A percentile compares a stretch with the other conserved stretches of the same genome.
phyloP scores from a whole-genome alignment of 805 yeast genomes.

The Candida dendrica region DNA sequence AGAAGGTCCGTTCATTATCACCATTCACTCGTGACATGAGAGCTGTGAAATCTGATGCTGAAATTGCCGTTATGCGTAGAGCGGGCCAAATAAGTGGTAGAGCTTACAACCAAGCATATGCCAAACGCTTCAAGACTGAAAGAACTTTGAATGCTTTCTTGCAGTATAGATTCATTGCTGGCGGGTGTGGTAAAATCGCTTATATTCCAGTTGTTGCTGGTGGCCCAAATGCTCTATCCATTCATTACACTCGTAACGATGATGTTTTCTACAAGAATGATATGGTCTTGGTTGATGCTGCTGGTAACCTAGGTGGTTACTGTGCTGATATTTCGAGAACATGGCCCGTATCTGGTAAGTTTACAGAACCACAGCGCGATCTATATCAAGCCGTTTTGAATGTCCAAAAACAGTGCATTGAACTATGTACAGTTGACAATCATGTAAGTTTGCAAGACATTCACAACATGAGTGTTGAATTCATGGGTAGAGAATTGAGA shows the following conservation, averaged over 20 bases:
- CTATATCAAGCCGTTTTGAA: conserved; percentile 82
- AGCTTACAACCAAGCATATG: conserved; percentile 79
- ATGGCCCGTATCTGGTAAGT: conserved; percentile 83
- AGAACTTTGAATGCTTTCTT: conserved; percentile 71
- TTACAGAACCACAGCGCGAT: conserved; percentile 74
- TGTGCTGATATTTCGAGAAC: conserved; percentile 94
- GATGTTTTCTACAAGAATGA: conserved; percentile 72
- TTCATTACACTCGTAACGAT: conserved; percentile 91
- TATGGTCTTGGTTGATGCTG: conserved; percentile 89
- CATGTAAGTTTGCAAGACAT: conserved; percentile 61
- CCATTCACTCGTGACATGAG: conserved; percentile 44
- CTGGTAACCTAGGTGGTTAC: conserved; percentile 90
- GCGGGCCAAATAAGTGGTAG: conserved; percentile 80
- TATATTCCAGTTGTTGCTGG: conserved; percentile 96
- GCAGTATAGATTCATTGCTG: conserved; percentile 73
- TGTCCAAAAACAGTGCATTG: conserved; percentile 75
- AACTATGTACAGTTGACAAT: conserved; percentile 48
- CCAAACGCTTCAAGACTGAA: conserved; percentile 60
- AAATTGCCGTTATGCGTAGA: conserved; percentile 68
- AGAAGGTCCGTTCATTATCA: conserved; percentile 35
- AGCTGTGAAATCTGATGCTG: conserved; percentile 67
- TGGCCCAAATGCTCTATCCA: conserved; percentile 82
- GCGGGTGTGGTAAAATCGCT: conserved; percentile 87
- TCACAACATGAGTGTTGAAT: conserved; percentile 60
- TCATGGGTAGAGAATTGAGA: conserved; percentile 55